Base-by-base conservation (phyloP, 208 protist species). In the Crithidia thermophila region DNA sequence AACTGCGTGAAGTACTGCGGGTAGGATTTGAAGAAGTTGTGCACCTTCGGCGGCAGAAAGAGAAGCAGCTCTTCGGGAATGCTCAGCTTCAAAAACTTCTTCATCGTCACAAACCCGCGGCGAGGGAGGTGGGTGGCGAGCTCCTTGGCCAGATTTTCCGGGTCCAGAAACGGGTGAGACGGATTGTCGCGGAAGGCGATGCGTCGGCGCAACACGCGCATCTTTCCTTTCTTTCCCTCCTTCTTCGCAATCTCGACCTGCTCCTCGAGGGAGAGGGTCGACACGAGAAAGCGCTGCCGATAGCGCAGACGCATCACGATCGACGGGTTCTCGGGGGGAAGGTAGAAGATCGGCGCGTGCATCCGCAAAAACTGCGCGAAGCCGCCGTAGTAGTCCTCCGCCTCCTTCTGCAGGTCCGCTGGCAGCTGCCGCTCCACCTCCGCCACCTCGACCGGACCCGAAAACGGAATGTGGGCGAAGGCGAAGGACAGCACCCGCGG, bases 1-100 rank as follows among this genome's bases (percentile, higher is more conserved):
- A 94, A 97, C 39, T 84, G 75, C 30, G 80, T 76, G 58, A 95
- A 97, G 64, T 90, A 94, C 75, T 94, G 87, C 34, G 92, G 92
- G 56, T 95, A 87, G 63, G 75, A 78, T 23, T 47, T 76, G 67
- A 97, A 97, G 53, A 97, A 94, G 64, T 80, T 90, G 78, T 88
- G 72, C 33, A 87, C 65, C 20, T 80, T 76, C 13, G 60, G 65
- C 4, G 92, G 92, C 60, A 97, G 51, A 66, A 84, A 95, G 37
- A 80, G 75, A 10, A 88, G 70, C 39, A 97, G 36, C 37, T 95
- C 87, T 52, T 95, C 87, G 18, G 89, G 83, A 4, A 94, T 49
- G 55, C 81, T 71, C 9, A 65, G 77, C 40, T 85, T 83, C 18
- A 95, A 46, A 36, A 97, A 94, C 10, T 28, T 55, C 58, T 87